Percentiles rank a stretch among this genome's conserved stretches.
Conservation (phyloP, 495 filamentous ascomycete species). For the Aspergillus diversus region DNA sequence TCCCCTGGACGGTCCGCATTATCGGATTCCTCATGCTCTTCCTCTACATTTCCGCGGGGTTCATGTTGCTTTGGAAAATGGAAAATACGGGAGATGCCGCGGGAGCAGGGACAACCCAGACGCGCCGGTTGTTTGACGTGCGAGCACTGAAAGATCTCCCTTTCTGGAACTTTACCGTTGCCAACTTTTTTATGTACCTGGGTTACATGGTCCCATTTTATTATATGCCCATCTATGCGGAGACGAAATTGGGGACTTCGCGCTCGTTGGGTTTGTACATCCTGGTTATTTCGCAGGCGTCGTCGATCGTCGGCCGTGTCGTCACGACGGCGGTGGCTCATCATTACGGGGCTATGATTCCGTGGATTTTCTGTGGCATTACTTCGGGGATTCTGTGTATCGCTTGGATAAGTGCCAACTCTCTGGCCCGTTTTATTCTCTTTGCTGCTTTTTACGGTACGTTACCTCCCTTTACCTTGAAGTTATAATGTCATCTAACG, state of each 20-base stretch:
- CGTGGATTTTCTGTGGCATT: conserved; percentile 30
- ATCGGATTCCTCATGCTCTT: conserved; percentile 54
- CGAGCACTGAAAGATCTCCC: conserved; percentile 35
- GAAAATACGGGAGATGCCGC: background rate
- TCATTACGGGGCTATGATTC: conserved; percentile 30
- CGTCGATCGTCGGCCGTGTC: conserved; percentile 35
- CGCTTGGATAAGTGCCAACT: conserved; percentile 59
- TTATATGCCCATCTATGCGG: conserved; percentile 60
- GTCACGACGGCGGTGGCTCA: conserved; percentile 28
- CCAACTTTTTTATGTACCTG: conserved; percentile 53
- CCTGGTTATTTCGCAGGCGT: conserved; percentile 37
- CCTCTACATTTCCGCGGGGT: conserved; percentile 43
- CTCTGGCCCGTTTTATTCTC: conserved; percentile 59
- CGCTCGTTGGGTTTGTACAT: conserved; percentile 52
- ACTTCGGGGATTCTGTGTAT: conserved; percentile 30
- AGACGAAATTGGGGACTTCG: conserved; percentile 44
- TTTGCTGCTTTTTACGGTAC: conserved; percentile 64
- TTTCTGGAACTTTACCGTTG: conserved; percentile 34
- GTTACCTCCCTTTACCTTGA: background rate
- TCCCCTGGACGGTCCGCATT: conserved; percentile 54
- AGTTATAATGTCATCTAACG: background rate
- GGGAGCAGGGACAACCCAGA: background rate
- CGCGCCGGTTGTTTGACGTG: conserved; percentile 24
- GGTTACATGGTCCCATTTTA: conserved; percentile 68
- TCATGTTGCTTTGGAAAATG: conserved; percentile 31